A percentile compares a stretch with the other conserved stretches of the same genome.
phyloP scores from a whole-genome alignment of 1,139 yeast genomes.

The Petasospora fabianii region DNA sequence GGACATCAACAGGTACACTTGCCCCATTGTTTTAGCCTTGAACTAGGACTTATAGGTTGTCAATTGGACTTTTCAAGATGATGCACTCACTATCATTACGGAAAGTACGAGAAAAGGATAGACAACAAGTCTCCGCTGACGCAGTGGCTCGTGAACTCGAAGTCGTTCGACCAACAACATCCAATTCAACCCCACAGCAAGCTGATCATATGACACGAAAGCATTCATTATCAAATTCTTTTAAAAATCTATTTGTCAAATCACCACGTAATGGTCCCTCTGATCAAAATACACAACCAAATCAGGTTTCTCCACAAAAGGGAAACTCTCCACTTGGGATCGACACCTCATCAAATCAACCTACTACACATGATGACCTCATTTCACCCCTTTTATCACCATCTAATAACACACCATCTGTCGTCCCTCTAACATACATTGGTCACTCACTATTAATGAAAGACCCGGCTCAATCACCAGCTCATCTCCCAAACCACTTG shows the following conservation, averaged over 20 bases:
- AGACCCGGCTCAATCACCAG: neutral
- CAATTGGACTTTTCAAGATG: neutral
- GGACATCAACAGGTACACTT: too few species aligned
- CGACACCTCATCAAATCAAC: neutral
- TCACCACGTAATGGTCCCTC: constrained; percentile 4
- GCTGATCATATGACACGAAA: constrained; percentile 10
- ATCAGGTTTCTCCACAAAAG: constrained; percentile 2
- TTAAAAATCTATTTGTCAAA: constrained; percentile 21
- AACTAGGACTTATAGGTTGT: neutral
- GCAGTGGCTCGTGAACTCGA: too few species aligned
- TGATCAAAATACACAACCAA: neutral
- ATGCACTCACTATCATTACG: neutral
- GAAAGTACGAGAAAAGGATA: too few species aligned
- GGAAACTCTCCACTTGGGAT: constrained; percentile 1
- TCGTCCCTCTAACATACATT: neutral
- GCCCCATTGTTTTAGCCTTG: too few species aligned
- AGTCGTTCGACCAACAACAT: too few species aligned
- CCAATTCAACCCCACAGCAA: neutral
- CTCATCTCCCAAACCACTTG: neutral
- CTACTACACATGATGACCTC: neutral
- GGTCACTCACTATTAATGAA: neutral
- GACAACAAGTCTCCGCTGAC: too few species aligned
- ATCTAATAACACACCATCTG: neutral
- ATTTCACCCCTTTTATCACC: constrained; percentile 6
- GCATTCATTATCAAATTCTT: constrained; percentile 21